Evolutionary conservation across 2,329 filamentous ascomycete genomes (phyloP), one percentile per base, ranked within the genome.

Genomic region (Aspergillus japonicus): DNA sequence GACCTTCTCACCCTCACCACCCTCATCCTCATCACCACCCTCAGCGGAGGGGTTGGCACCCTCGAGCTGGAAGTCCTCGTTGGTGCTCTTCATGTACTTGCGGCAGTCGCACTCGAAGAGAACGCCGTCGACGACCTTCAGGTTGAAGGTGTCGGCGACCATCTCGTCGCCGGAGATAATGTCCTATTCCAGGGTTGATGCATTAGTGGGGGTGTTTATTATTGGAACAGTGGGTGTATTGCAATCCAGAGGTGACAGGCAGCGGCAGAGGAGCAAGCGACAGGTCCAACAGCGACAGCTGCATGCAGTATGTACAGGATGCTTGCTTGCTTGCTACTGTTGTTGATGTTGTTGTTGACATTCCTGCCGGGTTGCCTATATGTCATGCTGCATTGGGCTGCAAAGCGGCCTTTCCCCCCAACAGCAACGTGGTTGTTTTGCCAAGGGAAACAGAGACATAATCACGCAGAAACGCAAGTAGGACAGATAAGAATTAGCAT

Each of bases 21-120:
- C 89, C 71, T 93, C 91, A 0, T 81, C 82, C 0, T 88, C 90
- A 58, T 83, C 90, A 77, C 90, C 77, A 52, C 67, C 94, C 83
- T 98, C 95, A 64, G 95, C 93, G 71, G 94, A 98, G 71, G 95
- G 91, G 81, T 99, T 99, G 84, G 93, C 95, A 78, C 95, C 95
- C 73, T 75, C 78, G 39, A 81, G 80, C 67, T 77, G 68, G 75
- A 96, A 87, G 67, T 85, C 78, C 75, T 94, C 87, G 66, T 69
- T 69, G 19, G 79, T 86, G 66, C 87, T 92, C 79, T 93, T 83
- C 62, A 86, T 87, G 81, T 97, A 92, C 87, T 94, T 96, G 77
- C 85, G 83, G 82, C 93, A 96, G 82, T 99, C 89, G 75, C 89
- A 89, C 84, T 98, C 94, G 82, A 90, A 98, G 72, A 90, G 87